A percentile compares a stretch with the other conserved stretches of the same genome.
These are phyloP conservation scores for Beauveria rudraprayagi DNA, from an alignment of 2,329 filamentous ascomycete genomes.

Conservation along the genomic window DNA sequence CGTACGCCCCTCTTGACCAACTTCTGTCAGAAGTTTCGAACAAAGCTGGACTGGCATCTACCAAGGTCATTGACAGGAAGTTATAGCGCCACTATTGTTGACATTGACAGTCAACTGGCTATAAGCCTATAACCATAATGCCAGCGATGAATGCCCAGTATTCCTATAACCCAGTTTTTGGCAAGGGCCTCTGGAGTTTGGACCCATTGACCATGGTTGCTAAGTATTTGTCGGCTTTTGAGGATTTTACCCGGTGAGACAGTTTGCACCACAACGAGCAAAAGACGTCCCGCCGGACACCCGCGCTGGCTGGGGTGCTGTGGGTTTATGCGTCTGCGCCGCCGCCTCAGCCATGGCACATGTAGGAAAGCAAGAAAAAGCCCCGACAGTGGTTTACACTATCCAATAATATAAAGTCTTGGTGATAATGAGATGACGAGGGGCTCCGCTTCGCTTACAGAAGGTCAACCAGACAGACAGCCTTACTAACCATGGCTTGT, in stretches of 20 bases:
- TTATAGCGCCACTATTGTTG: background rate
- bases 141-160: background rate
- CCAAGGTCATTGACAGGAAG: background rate
- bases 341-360: background rate
- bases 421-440: background rate
- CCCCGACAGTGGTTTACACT: too few relatives aligned
- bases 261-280: background rate
- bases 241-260: background rate
- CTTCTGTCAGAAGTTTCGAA: background rate
- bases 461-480: background rate
- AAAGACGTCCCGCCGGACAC: background rate
- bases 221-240: background rate
- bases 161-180: background rate
- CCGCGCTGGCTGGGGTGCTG: background rate
- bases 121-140: background rate
- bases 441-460: background rate
- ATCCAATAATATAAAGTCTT: background rate
- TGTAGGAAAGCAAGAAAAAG: background rate
- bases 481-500: background rate
- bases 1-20: background rate
- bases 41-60: background rate
- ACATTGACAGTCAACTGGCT: conserved; percentile 2
- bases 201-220: background rate
- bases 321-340: conserved; percentile 1
- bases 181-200: background rate